Percentiles rank a stretch among this genome's conserved stretches.
phyloP scores from a whole-genome alignment of 1,139 yeast species.

The Blastobotrys aristatus region DNA sequence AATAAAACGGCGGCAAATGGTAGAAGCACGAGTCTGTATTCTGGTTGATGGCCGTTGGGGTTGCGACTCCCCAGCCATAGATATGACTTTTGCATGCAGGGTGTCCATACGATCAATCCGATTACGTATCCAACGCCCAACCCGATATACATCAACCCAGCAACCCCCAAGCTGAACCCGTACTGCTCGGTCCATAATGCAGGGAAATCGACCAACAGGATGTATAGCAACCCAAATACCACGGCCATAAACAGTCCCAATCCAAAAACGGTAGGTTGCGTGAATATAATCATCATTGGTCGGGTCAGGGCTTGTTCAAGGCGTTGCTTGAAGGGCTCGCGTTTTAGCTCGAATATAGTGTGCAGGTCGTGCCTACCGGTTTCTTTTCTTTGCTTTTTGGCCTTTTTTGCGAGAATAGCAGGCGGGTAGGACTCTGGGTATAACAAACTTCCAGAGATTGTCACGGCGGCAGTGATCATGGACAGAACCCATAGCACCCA shows the following conservation, averaged over 20 bases:
- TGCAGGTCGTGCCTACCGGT: conserved; percentile 55
- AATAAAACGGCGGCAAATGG: conserved; percentile 43
- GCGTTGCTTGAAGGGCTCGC: conserved; percentile 22
- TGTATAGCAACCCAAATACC: conserved; percentile 57
- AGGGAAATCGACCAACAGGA: conserved; percentile 57
- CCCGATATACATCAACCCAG: conserved; percentile 55
- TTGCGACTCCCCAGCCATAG: conserved; percentile 37
- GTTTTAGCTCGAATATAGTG: conserved; percentile 49
- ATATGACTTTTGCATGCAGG: conserved; percentile 40
- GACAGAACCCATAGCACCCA: conserved; percentile 60
- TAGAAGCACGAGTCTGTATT: conserved; percentile 45
- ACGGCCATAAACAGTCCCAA: conserved; percentile 60
- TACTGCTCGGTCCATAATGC: conserved; percentile 44
- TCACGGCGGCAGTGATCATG: conserved; percentile 49
- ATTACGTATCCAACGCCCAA: conserved; percentile 48
- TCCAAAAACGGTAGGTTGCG: conserved; percentile 61
- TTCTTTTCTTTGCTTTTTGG: conserved; percentile 41
- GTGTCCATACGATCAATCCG: conserved; percentile 47
- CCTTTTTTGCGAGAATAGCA: conserved; percentile 45
- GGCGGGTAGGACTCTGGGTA: conserved; percentile 60
- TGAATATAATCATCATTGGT: conserved; percentile 47
- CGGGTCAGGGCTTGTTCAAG: conserved; percentile 40
- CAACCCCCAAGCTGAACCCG: conserved; percentile 45
- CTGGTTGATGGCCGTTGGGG: conserved; percentile 54
- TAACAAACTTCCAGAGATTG: conserved; percentile 41